These are phyloP conservation scores for Triglochin maritima DNA, from an alignment of 106 monocot genomes.

Conservation along the genomic window DNA sequence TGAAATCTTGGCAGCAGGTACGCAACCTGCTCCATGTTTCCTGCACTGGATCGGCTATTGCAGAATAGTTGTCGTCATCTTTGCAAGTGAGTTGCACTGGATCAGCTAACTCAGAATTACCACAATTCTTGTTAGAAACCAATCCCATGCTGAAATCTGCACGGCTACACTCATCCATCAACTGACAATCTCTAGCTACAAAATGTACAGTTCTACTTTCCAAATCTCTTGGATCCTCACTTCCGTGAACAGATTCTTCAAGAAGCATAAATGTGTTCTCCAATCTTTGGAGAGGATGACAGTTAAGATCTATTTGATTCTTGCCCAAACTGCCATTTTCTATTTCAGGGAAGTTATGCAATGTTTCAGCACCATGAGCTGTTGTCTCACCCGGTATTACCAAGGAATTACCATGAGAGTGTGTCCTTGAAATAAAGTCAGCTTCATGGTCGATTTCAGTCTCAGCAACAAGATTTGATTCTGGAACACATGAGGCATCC, in stretches of 20 bases:
- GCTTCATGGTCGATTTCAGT: slow-evolving; percentile 13
- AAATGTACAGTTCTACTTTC: slow-evolving; percentile 19
- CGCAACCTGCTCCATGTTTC: slow-evolving; percentile 66
- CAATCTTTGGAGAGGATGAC: slow-evolving; percentile 12
- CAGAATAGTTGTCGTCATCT: neutral
- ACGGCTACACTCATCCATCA: slow-evolving; percentile 73
- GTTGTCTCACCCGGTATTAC: slow-evolving; percentile 10
- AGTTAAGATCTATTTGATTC: slow-evolving; percentile 4
- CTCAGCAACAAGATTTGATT: slow-evolving; percentile 39
- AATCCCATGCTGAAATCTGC: slow-evolving; percentile 25
- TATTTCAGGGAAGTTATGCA: slow-evolving; percentile 3
- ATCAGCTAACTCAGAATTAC: neutral
- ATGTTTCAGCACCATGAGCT: neutral
- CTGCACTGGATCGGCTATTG: slow-evolving; percentile 22
- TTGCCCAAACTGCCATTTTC: slow-evolving; percentile 3
- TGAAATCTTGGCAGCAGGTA: slow-evolving; percentile 23
- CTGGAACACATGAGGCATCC: slow-evolving; percentile 50
- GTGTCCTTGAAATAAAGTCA: slow-evolving; percentile 9
- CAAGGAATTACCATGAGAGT: slow-evolving; percentile 8
- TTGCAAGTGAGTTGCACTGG: slow-evolving; percentile 12
- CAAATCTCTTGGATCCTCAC: slow-evolving; percentile 14
- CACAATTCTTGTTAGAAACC: slow-evolving; percentile 8
- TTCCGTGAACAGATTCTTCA: slow-evolving; percentile 43
- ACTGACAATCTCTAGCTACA: slow-evolving; percentile 22
- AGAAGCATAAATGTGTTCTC: slow-evolving; percentile 18